Evolutionary conservation across 1,284 basidiomycete species (phyloP), one percentile per base, ranked within the genome.

Genomic region (Anthracocystis panici-leucophaei): DNA sequence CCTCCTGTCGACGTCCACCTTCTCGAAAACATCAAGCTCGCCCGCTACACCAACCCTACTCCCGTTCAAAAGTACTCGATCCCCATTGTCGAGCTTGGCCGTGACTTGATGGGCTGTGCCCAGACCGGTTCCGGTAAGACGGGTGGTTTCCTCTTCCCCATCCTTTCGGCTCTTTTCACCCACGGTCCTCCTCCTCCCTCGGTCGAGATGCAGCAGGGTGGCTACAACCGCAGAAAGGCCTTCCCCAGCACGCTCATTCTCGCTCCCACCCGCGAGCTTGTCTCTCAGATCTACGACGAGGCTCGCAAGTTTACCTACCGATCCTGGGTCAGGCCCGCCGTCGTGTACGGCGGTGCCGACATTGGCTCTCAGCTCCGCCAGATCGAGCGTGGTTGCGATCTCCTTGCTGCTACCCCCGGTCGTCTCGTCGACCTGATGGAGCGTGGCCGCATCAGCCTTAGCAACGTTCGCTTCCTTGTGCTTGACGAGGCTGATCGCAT

Each of bases 101-200:
- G 95, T 86, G 96, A 99, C 88, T 89, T 99, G 86, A 99, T 99
- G 96, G 96, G 96, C 79, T 98, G 96, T 88, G 96, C 96, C 84
- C 96, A 95, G 92, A 99, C 97, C 81, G 96, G 96, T 88, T 99
- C 97, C 85, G 96, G 96, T 78, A 99, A 99, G 89, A 99, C 97
- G 51, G 96, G 91, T 84, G 96, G 96, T 86, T 99, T 99, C 90
- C 90, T 99, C 74, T 99, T 99, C 90, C 96, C 96, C 70, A 99
- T 99, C 85, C 90, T 99, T 65, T 97, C 95, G 51, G 93, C 95
- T 42, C 92, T 94, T 42, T 99, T 97, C 88, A 84, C 90, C 53
- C 89, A 90, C 80, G 96, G 96, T 52, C 96, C 97, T 73, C 86
- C 87, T 59, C 87, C 88, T 38, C 90, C 91, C 64, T 90, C 92